Evolutionary conservation across 768 basidiomycete species (phyloP).

Genomic region (Mycena haematopus): DNA sequence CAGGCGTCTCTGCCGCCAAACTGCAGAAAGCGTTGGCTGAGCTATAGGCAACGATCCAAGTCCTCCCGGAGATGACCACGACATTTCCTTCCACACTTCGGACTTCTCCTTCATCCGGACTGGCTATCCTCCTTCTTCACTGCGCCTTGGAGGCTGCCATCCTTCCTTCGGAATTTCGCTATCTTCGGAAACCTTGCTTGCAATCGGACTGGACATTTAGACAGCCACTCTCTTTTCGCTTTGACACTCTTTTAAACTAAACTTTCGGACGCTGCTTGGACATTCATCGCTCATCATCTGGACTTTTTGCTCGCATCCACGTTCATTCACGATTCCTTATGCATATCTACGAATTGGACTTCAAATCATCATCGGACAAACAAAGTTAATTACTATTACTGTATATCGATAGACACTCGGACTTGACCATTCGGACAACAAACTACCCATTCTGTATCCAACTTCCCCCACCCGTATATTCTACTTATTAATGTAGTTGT

Average conservation of each 20-base stretch:
- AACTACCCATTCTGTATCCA: constrained; percentile 16
- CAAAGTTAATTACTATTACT: constrained; percentile 2
- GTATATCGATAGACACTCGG: constrained; percentile 25
- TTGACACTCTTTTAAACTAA: constrained; percentile 20
- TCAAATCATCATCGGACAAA: constrained; percentile 15
- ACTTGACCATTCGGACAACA: constrained; percentile 17
- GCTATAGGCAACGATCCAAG: constrained; percentile 27
- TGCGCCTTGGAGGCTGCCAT: constrained; percentile 28
- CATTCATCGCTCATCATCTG: constrained; percentile 14
- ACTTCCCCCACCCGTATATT: constrained; percentile 11
- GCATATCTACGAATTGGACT: constrained; percentile 27
- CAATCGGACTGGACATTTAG: constrained; percentile 10
- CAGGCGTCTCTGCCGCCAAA: constrained; percentile 33
- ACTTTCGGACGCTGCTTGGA: constrained; percentile 22
- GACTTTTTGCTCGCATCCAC: constrained; percentile 21
- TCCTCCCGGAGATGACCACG: constrained; percentile 30
- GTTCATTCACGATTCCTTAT: constrained; percentile 29
- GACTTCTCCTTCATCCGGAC: constrained; percentile 24
- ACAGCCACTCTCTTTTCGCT: constrained; percentile 1
- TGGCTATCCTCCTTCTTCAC: constrained; percentile 26
- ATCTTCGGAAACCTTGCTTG: constrained; percentile 13
- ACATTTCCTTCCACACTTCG: constrained; percentile 20
- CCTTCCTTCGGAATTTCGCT: not conserved
- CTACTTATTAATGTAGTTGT: constrained; percentile 10
- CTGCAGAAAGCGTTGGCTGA: constrained; percentile 35